phyloP scores from a whole-genome alignment of 768 basidiomycete species.

The Leccinum boreale region DNA sequence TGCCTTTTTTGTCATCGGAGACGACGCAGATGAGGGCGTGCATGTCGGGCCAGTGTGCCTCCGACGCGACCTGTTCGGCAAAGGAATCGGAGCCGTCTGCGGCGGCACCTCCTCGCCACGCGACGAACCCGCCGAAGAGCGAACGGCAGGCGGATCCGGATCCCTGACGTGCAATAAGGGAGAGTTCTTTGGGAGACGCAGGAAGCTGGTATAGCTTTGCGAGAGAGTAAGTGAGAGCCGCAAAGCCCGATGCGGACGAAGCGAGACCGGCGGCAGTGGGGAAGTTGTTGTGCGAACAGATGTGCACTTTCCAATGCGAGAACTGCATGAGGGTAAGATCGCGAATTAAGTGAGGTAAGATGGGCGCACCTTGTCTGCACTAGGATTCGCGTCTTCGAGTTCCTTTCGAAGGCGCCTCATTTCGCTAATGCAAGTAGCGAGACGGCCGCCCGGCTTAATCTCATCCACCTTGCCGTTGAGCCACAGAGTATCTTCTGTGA shows the following conservation, averaged over 20 bases:
- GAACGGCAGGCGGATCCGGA: conserved; percentile 98
- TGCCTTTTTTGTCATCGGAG: conserved; percentile 93
- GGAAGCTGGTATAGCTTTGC: conserved; percentile 84
- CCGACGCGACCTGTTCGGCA: conserved; percentile 83
- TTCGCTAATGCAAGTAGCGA: conserved; percentile 82
- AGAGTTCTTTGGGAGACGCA: conserved; percentile 74
- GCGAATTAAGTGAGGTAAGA: not conserved
- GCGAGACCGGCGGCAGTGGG: conserved; percentile 98
- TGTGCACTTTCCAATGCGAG: conserved; percentile 64
- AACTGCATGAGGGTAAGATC: conserved; percentile 12
- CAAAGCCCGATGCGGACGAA: conserved; percentile 95
- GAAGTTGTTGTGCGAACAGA: conserved; percentile 97
- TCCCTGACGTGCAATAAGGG: conserved; percentile 93
- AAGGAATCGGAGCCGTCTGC: conserved; percentile 80
- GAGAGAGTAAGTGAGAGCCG: conserved; percentile 88
- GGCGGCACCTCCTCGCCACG: conserved; percentile 65
- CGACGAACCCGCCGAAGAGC: conserved; percentile 95
- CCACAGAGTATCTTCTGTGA: conserved; percentile 82
- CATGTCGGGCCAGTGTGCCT: conserved; percentile 89
- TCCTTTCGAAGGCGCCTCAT: conserved; percentile 74
- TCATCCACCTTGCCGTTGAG: conserved; percentile 91
- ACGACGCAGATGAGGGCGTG: conserved; percentile 98
- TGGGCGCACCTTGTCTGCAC: conserved; percentile 57
- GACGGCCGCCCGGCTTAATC: conserved; percentile 77
- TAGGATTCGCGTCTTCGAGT: conserved; percentile 68